These are phyloP conservation scores for Pezicula neosporulosa DNA, from an alignment of 2,329 filamentous ascomycete genomes.

Conservation along the genomic window DNA sequence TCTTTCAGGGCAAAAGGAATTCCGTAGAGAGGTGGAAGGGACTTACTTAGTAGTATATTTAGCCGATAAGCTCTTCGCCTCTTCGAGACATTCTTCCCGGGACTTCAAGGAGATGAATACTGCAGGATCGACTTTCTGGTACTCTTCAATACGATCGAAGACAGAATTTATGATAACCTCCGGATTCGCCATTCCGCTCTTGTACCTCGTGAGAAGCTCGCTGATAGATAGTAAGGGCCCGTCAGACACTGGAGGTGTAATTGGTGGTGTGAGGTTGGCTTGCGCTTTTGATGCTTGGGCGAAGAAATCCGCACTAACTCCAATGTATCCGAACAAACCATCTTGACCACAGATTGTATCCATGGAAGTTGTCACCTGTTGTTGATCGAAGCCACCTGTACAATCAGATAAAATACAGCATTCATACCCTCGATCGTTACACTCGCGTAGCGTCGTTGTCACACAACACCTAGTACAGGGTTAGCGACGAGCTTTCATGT, in stretches of 20 bases:
- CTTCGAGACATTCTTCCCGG: slow-evolving; percentile 34
- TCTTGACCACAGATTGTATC: slow-evolving; percentile 48
- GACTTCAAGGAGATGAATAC: slow-evolving; percentile 47
- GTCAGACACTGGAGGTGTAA: slow-evolving; percentile 18
- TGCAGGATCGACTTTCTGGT: slow-evolving; percentile 41
- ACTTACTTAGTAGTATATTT: slow-evolving; percentile 36
- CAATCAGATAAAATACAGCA: slow-evolving; percentile 49
- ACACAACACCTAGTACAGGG: slow-evolving; percentile 43
- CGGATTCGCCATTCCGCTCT: slow-evolving; percentile 35
- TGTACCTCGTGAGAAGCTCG: slow-evolving; percentile 40
- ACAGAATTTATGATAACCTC: slow-evolving; percentile 40
- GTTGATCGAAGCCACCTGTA: slow-evolving; percentile 43
- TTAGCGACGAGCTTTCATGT: slow-evolving; percentile 3
- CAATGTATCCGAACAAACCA: slow-evolving; percentile 47
- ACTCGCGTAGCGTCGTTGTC: slow-evolving; percentile 51
- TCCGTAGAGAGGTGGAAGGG: slow-evolving; percentile 51
- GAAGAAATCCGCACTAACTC: slow-evolving; percentile 36
- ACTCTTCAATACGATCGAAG: slow-evolving; percentile 44
- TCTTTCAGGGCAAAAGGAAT: slow-evolving; percentile 56
- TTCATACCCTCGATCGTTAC: slow-evolving; percentile 58
- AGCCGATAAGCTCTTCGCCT: slow-evolving; percentile 35
- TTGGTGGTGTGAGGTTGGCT: slow-evolving; percentile 15
- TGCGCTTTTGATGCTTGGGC: slow-evolving; percentile 18
- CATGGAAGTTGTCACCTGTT: slow-evolving; percentile 42
- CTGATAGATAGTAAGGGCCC: slow-evolving; percentile 28